Evolutionary conservation across 202 grass and related monocot species (phyloP), one percentile per base, ranked within the genome.

Genomic region (Zizania palustris): DNA sequence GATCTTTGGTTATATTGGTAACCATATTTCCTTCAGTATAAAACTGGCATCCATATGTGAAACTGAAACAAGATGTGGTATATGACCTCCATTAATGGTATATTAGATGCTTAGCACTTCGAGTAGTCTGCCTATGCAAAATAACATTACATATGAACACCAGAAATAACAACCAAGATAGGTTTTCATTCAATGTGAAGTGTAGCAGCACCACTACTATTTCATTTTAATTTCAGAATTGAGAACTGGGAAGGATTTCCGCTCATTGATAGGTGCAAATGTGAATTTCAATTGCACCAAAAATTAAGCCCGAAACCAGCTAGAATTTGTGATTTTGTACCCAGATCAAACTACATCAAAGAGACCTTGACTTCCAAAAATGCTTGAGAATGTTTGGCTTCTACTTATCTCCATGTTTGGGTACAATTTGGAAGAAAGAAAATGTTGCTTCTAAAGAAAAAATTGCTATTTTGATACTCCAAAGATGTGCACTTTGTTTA

Each of bases 271-370:
- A 72, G 55, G 37, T 57, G 3, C 20, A 53, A 42, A 28, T 2
- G 28, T 28, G 28, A 0, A 28, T 28, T 48, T 75, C 37, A 62
- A 42, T 21, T 63, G 45, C 28, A 53, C 14, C 11, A 55, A 16
- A 70, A 77, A 15, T 71, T 45, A 11, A 45, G 4, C n/a, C 13
- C 61, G 3, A 37, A 81, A 46, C 10, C 13, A 59, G 37, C 34
- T 82, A 72, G 28, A 71, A 8, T 57, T 5, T 60, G 59, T 34
- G 63, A 58, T 63, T 2, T 28, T 28, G 9, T 44, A 45, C 49
- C 42, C 39, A 73, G 7, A 22, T 19, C 1, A 50, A 61, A 77
- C 54, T 71, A 62, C 14, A 76, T 22, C 28, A 70, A 70, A 36
- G 16, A 55, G 45, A 36, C 10, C 51, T 69, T 15, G 16, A 45